Conservation (phyloP, 768 basidiomycete species). For the Obba rivulosa region DNA sequence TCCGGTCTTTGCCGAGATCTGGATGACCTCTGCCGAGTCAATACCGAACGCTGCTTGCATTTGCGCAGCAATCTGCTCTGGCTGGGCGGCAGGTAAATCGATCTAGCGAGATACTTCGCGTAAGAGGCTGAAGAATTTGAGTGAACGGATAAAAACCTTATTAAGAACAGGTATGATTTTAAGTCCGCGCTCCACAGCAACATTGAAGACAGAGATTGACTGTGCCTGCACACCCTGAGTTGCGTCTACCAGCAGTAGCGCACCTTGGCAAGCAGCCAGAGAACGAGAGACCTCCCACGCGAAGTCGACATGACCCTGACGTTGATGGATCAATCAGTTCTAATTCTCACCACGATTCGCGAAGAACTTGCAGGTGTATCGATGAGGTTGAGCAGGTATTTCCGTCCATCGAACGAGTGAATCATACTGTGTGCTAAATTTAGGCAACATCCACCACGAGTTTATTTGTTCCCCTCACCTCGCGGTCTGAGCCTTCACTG, state of each 20-base stretch:
- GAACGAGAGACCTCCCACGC: slow-evolving; percentile 94
- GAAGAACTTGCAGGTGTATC: slow-evolving; percentile 75
- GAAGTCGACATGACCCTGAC: slow-evolving; percentile 94
- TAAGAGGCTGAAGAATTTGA: not conserved
- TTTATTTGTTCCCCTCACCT: slow-evolving; percentile 41
- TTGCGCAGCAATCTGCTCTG: slow-evolving; percentile 73
- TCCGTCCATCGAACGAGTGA: slow-evolving; percentile 45
- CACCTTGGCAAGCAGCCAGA: slow-evolving; percentile 91
- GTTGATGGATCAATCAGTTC: not conserved
- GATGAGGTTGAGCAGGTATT: slow-evolving; percentile 85
- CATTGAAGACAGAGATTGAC: slow-evolving; percentile 91
- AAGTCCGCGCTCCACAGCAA: slow-evolving; percentile 75
- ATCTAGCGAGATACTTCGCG: slow-evolving; percentile 45
- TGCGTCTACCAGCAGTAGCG: slow-evolving; percentile 82
- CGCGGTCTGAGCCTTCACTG: slow-evolving; percentile 95
- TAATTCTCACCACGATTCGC: not conserved
- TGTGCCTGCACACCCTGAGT: slow-evolving; percentile 98
- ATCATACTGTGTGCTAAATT: slow-evolving; percentile 59
- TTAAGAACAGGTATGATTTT: slow-evolving; percentile 89
- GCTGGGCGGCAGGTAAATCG: slow-evolving; percentile 87
- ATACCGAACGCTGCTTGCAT: slow-evolving; percentile 82
- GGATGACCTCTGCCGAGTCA: slow-evolving; percentile 65
- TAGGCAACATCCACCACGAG: slow-evolving; percentile 6
- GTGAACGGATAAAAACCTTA: slow-evolving; percentile 48
- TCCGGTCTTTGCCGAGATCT: slow-evolving; percentile 92